A percentile compares a stretch with the other conserved stretches of the same genome.
These are phyloP conservation scores for Seiridium unicorne DNA, from an alignment of 2,329 filamentous ascomycete species.

Conservation along the genomic window DNA sequence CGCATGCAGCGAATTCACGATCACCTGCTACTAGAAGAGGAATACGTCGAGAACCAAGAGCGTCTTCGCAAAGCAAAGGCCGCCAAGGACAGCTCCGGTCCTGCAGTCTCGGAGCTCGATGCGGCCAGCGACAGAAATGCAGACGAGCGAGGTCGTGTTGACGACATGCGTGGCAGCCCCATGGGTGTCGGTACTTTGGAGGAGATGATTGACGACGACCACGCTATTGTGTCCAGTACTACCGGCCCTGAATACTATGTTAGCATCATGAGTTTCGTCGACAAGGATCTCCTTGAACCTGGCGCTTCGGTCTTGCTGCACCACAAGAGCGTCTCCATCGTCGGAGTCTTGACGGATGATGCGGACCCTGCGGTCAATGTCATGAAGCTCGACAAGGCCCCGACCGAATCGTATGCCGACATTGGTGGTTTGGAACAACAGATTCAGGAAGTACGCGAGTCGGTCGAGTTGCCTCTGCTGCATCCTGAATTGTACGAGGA, in stretches of 20 bases:
- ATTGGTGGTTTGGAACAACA: slow-evolving; percentile 94
- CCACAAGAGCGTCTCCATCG: slow-evolving; percentile 97
- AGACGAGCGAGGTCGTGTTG: slow-evolving; percentile 90
- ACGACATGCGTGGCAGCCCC: slow-evolving; percentile 97
- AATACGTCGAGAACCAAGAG: slow-evolving; percentile 99
- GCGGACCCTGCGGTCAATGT: slow-evolving; percentile 93
- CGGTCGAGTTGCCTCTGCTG: slow-evolving; percentile 89
- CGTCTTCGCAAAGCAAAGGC: slow-evolving; percentile 89
- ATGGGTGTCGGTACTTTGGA: slow-evolving; percentile 98
- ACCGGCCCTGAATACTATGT: slow-evolving; percentile 99
- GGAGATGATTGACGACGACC: slow-evolving; percentile 98
- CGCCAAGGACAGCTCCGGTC: slow-evolving; percentile 66
- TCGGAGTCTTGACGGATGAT: slow-evolving; percentile 95
- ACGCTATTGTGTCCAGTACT: slow-evolving; percentile 96
- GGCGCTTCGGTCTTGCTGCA: slow-evolving; percentile 93
- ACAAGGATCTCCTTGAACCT: slow-evolving; percentile 96
- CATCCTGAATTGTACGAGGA: slow-evolving; percentile 98
- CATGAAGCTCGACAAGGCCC: slow-evolving; percentile 99
- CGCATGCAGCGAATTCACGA: slow-evolving; percentile 99
- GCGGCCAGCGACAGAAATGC: slow-evolving; percentile 79
- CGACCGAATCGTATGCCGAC: slow-evolving; percentile 96
- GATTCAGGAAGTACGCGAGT: slow-evolving; percentile 97
- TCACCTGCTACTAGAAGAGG: slow-evolving; percentile 92
- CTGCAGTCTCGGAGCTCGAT: slow-evolving; percentile 67
- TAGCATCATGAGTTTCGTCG: slow-evolving; percentile 99